phyloP scores from a whole-genome alignment of 208 protist genomes.

The Balamuthia mandrillaris region DNA sequence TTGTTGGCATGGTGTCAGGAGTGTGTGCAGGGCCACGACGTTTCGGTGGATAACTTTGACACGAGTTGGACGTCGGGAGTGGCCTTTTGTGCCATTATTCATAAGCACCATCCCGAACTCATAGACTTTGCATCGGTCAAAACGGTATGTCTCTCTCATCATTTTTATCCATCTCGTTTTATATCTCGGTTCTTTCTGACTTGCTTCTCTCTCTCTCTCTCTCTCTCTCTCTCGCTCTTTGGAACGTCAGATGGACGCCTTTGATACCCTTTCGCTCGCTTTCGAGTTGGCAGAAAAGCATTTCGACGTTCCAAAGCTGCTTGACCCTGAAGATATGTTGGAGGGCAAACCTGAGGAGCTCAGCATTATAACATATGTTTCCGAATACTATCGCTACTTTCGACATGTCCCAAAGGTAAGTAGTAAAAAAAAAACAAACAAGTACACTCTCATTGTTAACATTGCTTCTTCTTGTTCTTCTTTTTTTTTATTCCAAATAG shows the following conservation, averaged over 20 bases:
- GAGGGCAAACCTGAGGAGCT: slow-evolving; percentile 64
- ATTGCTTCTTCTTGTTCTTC: no score
- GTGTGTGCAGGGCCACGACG: slow-evolving; percentile 63
- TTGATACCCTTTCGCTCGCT: slow-evolving; percentile 66
- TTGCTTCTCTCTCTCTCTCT: no score
- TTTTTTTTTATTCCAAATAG: no score
- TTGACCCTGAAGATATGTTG: slow-evolving; percentile 67
- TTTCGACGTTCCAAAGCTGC: slow-evolving; percentile 66
- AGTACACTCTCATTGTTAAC: no score
- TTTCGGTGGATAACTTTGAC: slow-evolving; percentile 69
- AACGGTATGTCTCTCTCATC: not conserved
- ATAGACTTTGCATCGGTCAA: not conserved
- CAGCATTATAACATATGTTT: slow-evolving; percentile 77
- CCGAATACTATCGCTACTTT: slow-evolving; percentile 53
- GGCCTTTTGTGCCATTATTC: slow-evolving; percentile 64
- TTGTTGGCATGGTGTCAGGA: slow-evolving; percentile 63
- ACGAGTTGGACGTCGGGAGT: slow-evolving; percentile 55
- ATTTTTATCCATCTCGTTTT: no score
- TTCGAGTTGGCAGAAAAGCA: slow-evolving; percentile 71
- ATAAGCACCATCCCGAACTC: not conserved
- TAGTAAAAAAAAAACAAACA: no score
- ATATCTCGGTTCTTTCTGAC: no score
- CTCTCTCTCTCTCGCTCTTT: no score
- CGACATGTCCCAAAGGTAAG: not conserved
- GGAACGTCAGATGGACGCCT: no score